These are phyloP conservation scores for Tephrocybe sp. DNA, from an alignment of 768 basidiomycete species.

Conservation along the genomic window DNA sequence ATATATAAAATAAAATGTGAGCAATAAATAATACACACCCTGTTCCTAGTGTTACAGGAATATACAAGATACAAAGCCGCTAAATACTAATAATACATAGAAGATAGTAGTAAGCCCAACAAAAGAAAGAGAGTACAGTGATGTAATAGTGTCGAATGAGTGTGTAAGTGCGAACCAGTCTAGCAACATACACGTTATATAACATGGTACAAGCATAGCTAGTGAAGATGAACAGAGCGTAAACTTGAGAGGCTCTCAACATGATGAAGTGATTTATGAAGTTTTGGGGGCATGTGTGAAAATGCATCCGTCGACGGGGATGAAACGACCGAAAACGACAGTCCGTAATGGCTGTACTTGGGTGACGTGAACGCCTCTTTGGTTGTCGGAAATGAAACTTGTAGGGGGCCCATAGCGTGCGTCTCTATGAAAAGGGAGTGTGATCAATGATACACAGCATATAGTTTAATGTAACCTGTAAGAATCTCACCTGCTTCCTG, in stretches of 20 bases:
- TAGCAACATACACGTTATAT: too few relatives aligned
- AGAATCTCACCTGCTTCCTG: not conserved
- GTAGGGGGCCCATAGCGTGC: conserved; percentile 23
- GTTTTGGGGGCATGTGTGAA: conserved; percentile 11
- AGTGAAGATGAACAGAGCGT: not conserved
- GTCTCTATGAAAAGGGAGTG: not conserved
- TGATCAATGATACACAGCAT: not conserved
- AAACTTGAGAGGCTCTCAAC: not conserved
- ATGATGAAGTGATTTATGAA: not conserved
- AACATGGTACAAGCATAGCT: not conserved
- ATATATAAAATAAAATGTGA: too few relatives aligned
- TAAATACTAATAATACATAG: too few relatives aligned
- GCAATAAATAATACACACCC: too few relatives aligned
- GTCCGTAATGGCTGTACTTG: conserved; percentile 25
- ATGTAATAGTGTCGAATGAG: not conserved
- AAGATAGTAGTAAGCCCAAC: too few relatives aligned
- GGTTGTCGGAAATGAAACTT: conserved; percentile 22
- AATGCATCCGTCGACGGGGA: conserved; percentile 14
- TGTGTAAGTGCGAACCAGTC: not conserved
- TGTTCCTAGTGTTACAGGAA: not conserved
- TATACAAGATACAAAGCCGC: too few relatives aligned
- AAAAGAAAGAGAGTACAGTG: too few relatives aligned
- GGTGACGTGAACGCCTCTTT: conserved; percentile 30
- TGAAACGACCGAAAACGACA: conserved; percentile 22
- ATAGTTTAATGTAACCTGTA: not conserved